phyloP scores from a whole-genome alignment of 192 early-diverging fungal species.

The Diversispora eburnea region DNA sequence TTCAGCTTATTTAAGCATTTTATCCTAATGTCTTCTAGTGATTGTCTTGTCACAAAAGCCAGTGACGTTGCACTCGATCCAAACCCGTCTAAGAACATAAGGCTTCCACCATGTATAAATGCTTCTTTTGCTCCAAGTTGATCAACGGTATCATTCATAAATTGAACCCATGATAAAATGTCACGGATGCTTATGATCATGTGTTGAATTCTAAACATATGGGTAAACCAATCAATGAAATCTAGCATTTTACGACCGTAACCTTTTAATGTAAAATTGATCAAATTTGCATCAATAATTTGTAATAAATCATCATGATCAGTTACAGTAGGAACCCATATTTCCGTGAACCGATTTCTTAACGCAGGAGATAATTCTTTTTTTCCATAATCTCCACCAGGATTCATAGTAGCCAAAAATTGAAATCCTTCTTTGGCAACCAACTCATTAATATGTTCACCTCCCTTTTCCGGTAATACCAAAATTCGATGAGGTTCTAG shows the following conservation, averaged over 20 bases:
- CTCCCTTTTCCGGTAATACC: constrained; percentile 88
- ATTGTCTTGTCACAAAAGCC: constrained; percentile 42
- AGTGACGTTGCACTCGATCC: constrained; percentile 75
- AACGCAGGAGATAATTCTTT: constrained; percentile 96
- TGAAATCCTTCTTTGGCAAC: constrained; percentile 68
- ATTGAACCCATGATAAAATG: constrained; percentile 89
- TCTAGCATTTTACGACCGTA: constrained; percentile 66
- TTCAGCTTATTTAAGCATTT: constrained; percentile 46
- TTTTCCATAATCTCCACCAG: constrained; percentile 98
- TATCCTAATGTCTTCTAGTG: constrained; percentile 48
- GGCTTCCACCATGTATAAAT: constrained; percentile 85
- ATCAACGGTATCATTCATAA: constrained; percentile 58
- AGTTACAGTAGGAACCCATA: constrained; percentile 90
- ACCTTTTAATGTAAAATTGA: constrained; percentile 31
- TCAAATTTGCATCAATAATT: constrained; percentile 59
- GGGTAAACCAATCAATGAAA: constrained; percentile 79
- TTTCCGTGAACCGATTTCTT: constrained; percentile 96
- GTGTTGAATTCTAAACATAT: constrained; percentile 52
- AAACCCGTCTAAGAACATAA: constrained; percentile 89
- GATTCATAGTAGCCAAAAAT: constrained; percentile 99
- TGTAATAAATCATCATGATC: constrained; percentile 70
- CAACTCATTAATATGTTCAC: constrained; percentile 68
- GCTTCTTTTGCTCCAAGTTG: constrained; percentile 48
- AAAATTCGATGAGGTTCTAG: constrained; percentile 83
- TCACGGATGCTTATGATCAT: constrained; percentile 81